Base-by-base conservation (phyloP, 2,329 filamentous ascomycete genomes). In the Pseudogymnoascus sp. region DNA sequence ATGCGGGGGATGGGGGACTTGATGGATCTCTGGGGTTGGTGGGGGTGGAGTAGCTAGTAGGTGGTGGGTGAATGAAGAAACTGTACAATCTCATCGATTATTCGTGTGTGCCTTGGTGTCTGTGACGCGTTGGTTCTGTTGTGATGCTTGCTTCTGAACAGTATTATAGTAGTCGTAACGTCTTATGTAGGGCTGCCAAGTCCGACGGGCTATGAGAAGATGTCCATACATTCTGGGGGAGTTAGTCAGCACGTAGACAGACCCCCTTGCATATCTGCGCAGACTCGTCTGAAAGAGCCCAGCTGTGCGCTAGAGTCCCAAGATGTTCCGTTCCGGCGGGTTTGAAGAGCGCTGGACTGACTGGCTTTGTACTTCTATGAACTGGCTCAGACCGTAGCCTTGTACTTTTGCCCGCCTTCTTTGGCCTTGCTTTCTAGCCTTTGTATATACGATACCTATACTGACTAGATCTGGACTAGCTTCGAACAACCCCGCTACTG, bases 121-220 rank as follows among this genome's bases (percentile, higher is more conserved):
- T 18, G 28, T 56, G 50, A 34, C 28, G 50, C 5, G 10, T 56
- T 34, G 3, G 1, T 34, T 18, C 14, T 16, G 6, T 25, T 6
- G 23, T 53, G 5, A 34, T 56, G 10, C 25, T 18, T 56, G n/a
- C n/a, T 21, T 10, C 8, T 12, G 7, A 31, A 31, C 8, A 31
- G 28, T 31, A 7, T 3, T 2, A 31, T n/a, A 3, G n/a, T 25
- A 31, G 25, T 34, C 28, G 28, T 56, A 31, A 56, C 28, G 28
- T 56, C 50, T 56, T 34, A 56, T n/a, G 50, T 34, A 56, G 50
- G 50, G 50, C 10, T 14, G 50, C 25, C 28, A 56, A 56, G 50
- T 34, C 50, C 10, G 18, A 7, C 14, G 8, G n/a, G 21, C 44
- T 7, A 28, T 28, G 25, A 28, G 25, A 5, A 28, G 4, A 28